A percentile compares a stretch with the other conserved stretches of the same genome.
Evolutionary conservation across 2,329 filamentous ascomycete species (phyloP).

Genomic region (Stagonosporopsis chrysanthemi): DNA sequence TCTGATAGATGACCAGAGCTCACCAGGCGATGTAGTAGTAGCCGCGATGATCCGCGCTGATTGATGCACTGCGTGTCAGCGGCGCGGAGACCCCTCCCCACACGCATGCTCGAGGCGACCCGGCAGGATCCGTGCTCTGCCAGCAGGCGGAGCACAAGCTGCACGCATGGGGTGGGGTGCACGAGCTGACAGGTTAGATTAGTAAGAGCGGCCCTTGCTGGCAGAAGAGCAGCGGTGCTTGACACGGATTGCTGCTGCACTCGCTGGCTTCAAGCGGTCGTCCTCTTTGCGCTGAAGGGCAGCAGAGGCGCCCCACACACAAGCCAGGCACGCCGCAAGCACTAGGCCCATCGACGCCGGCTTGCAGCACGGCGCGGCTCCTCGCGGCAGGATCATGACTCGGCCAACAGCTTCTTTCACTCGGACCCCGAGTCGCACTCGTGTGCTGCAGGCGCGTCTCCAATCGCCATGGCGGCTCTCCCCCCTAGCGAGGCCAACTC

Average conservation of each 20-base stretch:
- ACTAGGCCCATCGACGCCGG: background rate
- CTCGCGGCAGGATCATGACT: conserved; percentile 8
- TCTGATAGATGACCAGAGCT: background rate
- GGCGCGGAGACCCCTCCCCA: conserved; percentile 17
- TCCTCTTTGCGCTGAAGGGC: background rate
- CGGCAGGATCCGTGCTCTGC: background rate
- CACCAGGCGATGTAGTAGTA: background rate
- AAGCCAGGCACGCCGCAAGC: background rate
- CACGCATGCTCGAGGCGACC: conserved; percentile 3
- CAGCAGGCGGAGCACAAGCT: background rate
- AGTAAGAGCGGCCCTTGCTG: background rate
- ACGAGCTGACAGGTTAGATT: no score
- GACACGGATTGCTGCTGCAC: background rate
- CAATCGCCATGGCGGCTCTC: conserved; percentile 27
- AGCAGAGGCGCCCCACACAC: background rate
- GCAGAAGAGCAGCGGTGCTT: background rate
- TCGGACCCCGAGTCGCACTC: conserved; percentile 10
- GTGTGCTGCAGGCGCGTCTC: conserved; percentile 11
- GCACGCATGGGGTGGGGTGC: no score
- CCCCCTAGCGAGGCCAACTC: conserved; percentile 33
- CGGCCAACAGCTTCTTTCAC: conserved; percentile 1
- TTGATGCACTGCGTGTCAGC: conserved; percentile 11
- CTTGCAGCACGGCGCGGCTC: background rate
- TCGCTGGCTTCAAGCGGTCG: background rate
- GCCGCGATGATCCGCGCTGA: background rate